A percentile compares a stretch with the other conserved stretches of the same genome.
These are phyloP conservation scores for Dittrichia graveolens DNA, from an alignment of 129 eudicot genomes.

Conservation along the genomic window DNA sequence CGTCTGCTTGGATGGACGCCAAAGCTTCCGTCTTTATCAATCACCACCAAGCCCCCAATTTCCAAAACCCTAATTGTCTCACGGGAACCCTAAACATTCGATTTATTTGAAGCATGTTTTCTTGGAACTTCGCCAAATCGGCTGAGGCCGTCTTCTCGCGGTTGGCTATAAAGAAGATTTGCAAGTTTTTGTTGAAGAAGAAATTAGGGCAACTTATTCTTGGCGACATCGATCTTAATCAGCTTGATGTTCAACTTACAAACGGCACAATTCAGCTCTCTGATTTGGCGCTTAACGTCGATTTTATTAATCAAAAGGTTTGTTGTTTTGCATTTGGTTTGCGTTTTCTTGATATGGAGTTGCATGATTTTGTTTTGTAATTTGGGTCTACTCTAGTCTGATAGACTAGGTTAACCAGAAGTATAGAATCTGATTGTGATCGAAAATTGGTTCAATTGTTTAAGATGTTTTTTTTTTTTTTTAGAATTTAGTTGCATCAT, in stretches of 20 bases:
- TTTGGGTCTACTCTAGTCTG: not conserved
- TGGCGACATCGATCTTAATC: conserved; percentile 92
- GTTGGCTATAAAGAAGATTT: conserved; percentile 72
- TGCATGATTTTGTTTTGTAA: conserved; percentile 18
- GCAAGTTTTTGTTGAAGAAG: conserved; percentile 85
- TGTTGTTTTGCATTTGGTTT: not conserved
- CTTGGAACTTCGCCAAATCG: conserved; percentile 86
- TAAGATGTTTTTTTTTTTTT: not conserved
- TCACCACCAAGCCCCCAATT: conserved; percentile 18
- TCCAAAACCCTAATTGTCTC: conserved; percentile 35
- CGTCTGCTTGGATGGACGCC: conserved; percentile 36
- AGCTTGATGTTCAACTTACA: conserved; percentile 89
- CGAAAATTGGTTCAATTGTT: not conserved
- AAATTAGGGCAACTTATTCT: conserved; percentile 79
- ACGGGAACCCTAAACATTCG: conserved; percentile 15
- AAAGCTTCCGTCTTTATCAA: conserved; percentile 16
- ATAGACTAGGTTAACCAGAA: not conserved
- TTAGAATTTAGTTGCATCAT: too few relatives aligned
- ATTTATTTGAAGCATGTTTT: conserved; percentile 48
- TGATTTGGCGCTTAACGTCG: conserved; percentile 86
- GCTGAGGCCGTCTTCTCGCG: conserved; percentile 89
- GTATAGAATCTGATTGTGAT: conserved; percentile 11
- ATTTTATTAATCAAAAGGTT: conserved; percentile 80
- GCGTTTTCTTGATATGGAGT: not conserved
- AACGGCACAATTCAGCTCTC: conserved; percentile 84